phyloP scores from a whole-genome alignment of 106 monocot genomes.

The Agapanthus africanus region DNA sequence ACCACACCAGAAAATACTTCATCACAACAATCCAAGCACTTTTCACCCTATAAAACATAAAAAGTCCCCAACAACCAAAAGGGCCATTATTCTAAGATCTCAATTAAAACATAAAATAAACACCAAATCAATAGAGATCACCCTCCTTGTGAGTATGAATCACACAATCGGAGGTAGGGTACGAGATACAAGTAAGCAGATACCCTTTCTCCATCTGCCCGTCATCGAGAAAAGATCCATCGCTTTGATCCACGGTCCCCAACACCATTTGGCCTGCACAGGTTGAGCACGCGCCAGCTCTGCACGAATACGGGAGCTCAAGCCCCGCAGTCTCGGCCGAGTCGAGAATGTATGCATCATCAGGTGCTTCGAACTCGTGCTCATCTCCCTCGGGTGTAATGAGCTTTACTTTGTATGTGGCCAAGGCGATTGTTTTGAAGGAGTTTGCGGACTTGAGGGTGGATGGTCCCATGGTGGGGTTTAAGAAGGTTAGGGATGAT shows the following conservation, averaged over 20 bases:
- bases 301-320: slow-evolving; percentile 67
- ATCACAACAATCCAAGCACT: not conserved
- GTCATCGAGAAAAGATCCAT: slow-evolving; percentile 82
- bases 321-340: slow-evolving; percentile 62
- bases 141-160: slow-evolving; percentile 70
- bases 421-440: slow-evolving; percentile 6
- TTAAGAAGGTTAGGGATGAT: not conserved
- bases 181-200: slow-evolving; percentile 57
- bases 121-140: slow-evolving; percentile 41
- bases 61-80: not conserved
- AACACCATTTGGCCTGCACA: slow-evolving; percentile 54
- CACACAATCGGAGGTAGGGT: slow-evolving; percentile 57
- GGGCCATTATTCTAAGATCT: too few relatives aligned
- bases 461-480: not conserved
- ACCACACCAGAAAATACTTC: not conserved
- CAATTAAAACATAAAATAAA: too few relatives aligned
- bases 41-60: not conserved
- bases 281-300: slow-evolving; percentile 77
- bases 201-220: slow-evolving; percentile 44
- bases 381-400: not conserved
- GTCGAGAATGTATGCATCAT: slow-evolving; percentile 55
- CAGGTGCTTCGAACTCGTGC: slow-evolving; percentile 14
- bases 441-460: slow-evolving; percentile 1
- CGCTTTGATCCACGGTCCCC: slow-evolving; percentile 62
- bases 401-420: slow-evolving; percentile 12